Conservation (phyloP, 192 early-diverging fungal genomes). For the Entomortierella beljakovae region DNA sequence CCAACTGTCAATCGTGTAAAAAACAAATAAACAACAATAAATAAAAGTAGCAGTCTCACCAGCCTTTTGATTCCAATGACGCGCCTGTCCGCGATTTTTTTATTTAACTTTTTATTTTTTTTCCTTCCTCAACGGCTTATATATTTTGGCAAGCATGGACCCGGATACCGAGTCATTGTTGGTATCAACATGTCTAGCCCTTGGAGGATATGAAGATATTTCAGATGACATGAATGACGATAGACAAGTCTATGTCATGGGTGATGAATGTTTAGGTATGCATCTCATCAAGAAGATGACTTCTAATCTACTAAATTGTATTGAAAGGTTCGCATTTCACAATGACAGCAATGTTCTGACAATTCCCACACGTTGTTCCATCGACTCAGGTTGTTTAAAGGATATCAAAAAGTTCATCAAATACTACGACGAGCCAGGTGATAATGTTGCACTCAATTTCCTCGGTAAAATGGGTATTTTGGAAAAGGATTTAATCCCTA, state of each 20-base stretch:
- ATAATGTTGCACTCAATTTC: constrained; percentile 68
- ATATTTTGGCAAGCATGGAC: constrained; percentile 25
- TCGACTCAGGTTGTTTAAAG: constrained; percentile 75
- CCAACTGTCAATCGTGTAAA: constrained; percentile 18
- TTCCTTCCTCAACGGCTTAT: not conserved
- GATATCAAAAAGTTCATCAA: constrained; percentile 91
- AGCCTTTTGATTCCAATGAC: not conserved
- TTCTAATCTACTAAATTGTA: not conserved
- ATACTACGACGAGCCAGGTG: constrained; percentile 72
- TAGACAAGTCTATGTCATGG: constrained; percentile 73
- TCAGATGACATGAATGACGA: constrained; percentile 50
- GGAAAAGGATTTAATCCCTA: constrained; percentile 82
- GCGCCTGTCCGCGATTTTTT: not conserved
- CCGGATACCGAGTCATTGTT: constrained; percentile 59
- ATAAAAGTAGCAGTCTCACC: not conserved
- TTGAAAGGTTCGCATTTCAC: not conserved
- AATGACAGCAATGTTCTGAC: not conserved
- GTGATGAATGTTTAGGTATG: constrained; percentile 84
- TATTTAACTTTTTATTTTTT: not conserved
- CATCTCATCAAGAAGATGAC: not conserved
- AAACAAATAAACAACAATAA: not conserved
- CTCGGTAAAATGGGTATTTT: constrained; percentile 84
- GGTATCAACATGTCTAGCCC: constrained; percentile 83
- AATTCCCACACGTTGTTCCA: not conserved
- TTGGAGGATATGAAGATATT: constrained; percentile 79